Base-by-base conservation (phyloP, 768 basidiomycete genomes). In the Lactarius deliciosus region DNA sequence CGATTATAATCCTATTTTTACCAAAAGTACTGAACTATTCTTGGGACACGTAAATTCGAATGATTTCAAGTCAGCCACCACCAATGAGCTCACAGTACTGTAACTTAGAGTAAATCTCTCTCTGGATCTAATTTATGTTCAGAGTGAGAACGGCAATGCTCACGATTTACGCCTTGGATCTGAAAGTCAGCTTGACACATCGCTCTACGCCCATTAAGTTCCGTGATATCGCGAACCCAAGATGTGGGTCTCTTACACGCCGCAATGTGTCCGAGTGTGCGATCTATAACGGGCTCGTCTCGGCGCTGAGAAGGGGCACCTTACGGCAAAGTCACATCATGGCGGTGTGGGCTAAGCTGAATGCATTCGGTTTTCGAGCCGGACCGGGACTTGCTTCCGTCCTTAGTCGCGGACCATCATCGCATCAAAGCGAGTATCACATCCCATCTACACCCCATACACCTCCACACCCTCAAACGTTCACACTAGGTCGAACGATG, bases 401-500 rank as follows among this genome's bases (percentile, higher is more conserved):
- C 16, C 28, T 22, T 25, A 53, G 50, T 50, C 47, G 47, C 47
- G n/a, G 47, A 22, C 47, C n/a, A 50, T 50, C 47, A 50, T 25
- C 38, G 38, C 38, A 43, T 43, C 43, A 41, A 38, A 15, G 38
- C 38, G 15, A 40, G 20, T 50, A 22, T 32, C 32, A 4, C 55
- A 32, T 32, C 28, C 18, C 15, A 55, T 32, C 55, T 18, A 25
- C 16, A 11, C 40, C 16, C 40, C 30, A 2, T 25, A 57, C 56
- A 3, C 56, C n/a, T 13, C 55, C 25, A 15, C 15, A 22, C 28
- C 11, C 15, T 4, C 47, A 16, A 18, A 2, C 61, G 30, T 22
- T 32, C 56, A 45, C 43, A 53, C 13, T 13, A 16, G 25, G 2
- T 34, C 22, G 18, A 40, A 20, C 30, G 59, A 87, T 87, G 87